phyloP scores from a whole-genome alignment of 2,329 filamentous ascomycete species.

The Colletotrichum salicis region DNA sequence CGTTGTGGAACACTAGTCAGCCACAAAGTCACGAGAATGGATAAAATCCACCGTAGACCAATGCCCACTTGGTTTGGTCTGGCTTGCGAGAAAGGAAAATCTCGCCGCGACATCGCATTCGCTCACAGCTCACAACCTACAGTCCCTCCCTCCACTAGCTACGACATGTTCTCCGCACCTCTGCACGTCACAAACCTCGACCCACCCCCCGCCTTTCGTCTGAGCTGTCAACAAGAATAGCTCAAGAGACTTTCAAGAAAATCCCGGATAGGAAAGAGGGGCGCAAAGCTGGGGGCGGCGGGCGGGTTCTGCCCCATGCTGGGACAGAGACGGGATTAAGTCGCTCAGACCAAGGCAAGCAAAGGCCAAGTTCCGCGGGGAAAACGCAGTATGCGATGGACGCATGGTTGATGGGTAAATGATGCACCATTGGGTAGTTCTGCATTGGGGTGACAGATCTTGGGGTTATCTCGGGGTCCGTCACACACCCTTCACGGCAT shows the following conservation, averaged over 20 bases:
- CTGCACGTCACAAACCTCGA: constrained; percentile 8
- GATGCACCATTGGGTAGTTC: not conserved
- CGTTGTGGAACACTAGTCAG: not conserved
- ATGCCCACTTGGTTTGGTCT: not conserved
- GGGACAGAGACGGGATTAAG: not conserved
- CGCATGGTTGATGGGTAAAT: not conserved
- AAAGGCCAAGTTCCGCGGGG: not conserved
- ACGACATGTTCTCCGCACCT: constrained; percentile 23
- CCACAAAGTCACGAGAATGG: constrained; percentile 22
- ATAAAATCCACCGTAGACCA: not conserved
- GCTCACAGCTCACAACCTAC: not conserved
- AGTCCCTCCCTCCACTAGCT: constrained; percentile 3
- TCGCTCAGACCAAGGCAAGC: not conserved
- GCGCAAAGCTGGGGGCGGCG: not conserved
- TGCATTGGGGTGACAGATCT: not conserved
- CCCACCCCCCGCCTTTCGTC: not conserved
- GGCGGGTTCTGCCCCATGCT: not conserved
- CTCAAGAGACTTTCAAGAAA: not conserved
- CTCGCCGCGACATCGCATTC: not conserved
- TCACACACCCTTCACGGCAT: not conserved
- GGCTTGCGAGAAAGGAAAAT: constrained; percentile 15
- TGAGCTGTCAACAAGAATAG: constrained; percentile 16
- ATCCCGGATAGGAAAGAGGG: constrained; percentile 11
- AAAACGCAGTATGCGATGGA: not conserved
- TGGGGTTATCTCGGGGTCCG: constrained; percentile 23